These are phyloP conservation scores for Galium porrigens DNA, from an alignment of 305 asterid species.

Conservation along the genomic window DNA sequence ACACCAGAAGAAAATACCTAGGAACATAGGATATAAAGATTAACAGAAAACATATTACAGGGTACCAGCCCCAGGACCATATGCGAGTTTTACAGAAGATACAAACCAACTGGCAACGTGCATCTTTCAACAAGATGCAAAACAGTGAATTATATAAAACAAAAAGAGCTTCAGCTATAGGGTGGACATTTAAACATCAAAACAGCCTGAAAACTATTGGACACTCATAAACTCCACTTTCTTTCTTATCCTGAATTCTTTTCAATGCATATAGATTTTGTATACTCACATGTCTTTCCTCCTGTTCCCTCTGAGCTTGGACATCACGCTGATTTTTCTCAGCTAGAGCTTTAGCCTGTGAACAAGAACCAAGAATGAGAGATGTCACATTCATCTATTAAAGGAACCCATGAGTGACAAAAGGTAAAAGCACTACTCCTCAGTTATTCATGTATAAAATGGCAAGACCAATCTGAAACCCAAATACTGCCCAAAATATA, in stretches of 20 bases:
- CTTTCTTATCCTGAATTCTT: not conserved
- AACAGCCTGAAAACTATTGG: not conserved
- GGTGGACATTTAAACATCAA: not conserved
- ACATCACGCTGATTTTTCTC: conserved; percentile 92
- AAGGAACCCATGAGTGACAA: too few species aligned
- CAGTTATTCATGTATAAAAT: too few species aligned
- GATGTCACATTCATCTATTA: too few species aligned
- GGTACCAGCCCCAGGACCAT: not conserved
- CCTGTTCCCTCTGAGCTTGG: conserved; percentile 86
- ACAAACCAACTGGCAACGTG: not conserved
- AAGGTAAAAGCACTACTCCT: too few species aligned
- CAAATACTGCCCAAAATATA: conserved; percentile 8
- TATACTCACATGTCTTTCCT: conserved; percentile 87
- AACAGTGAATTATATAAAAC: not conserved
- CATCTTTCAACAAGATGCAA: not conserved
- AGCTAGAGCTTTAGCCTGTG: conserved; percentile 87
- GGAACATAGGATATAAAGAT: not conserved
- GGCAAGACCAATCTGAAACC: not conserved
- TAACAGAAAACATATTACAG: not conserved
- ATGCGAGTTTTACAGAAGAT: not conserved
- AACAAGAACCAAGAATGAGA: conserved; percentile 15
- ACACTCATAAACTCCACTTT: not conserved
- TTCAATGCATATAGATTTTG: conserved; percentile 1
- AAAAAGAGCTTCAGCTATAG: not conserved
- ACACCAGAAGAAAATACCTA: not conserved